Evolutionary conservation across 176 grass and related monocot species (phyloP).

Genomic region (Aegilops sharonensis): DNA sequence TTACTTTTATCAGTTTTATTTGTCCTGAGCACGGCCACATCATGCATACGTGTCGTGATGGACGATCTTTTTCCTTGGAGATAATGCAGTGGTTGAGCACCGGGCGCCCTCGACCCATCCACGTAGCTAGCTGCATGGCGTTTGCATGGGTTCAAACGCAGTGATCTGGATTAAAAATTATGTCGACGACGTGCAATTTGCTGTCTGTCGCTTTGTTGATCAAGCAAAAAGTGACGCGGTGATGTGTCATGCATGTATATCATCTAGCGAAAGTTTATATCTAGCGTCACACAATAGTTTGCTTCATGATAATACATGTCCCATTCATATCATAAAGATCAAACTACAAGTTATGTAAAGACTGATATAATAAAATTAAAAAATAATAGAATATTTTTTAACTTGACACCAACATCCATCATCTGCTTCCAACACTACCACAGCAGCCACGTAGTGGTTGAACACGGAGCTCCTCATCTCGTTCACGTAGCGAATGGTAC

Average conservation of each 20-base stretch:
- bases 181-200: neutral
- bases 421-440: fast-evolving
- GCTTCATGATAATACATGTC: no score
- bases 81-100: neutral
- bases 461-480: no score
- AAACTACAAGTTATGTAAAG: no score
- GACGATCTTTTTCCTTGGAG: no score
- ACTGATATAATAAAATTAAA: fast-evolving
- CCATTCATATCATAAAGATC: no score
- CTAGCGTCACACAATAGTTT: neutral
- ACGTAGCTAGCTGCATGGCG: neutral
- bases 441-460: neutral
- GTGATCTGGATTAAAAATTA: neutral
- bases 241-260: neutral
- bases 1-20: neutral
- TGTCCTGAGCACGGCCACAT: neutral
- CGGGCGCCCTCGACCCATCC: neutral
- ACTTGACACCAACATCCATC: no score
- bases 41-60: neutral
- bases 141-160: neutral
- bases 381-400: no score
- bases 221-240: neutral
- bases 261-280: neutral
- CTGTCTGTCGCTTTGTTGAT: neutral
- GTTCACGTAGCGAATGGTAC: neutral